Evolutionary conservation across 352 stramenopile species (phyloP).

Genomic region (Phytopythium vexans): DNA sequence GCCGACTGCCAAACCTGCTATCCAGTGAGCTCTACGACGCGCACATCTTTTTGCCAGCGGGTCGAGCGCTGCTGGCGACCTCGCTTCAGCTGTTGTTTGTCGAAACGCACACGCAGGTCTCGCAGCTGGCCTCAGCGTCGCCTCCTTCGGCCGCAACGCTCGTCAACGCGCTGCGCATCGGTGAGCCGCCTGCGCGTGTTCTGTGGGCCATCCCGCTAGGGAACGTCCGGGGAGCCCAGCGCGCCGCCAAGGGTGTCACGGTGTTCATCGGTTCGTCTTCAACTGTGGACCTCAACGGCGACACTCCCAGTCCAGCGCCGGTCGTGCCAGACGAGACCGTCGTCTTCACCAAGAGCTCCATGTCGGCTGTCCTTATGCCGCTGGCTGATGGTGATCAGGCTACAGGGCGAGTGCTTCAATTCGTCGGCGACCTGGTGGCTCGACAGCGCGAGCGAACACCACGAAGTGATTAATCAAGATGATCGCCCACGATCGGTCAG

Average conservation of each 20-base stretch:
- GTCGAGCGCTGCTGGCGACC: constrained; percentile 65
- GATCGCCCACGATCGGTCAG: too few relatives aligned
- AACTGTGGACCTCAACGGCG: constrained; percentile 23
- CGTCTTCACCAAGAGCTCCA: constrained; percentile 40
- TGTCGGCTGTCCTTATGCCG: constrained; percentile 44
- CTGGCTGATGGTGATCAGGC: constrained; percentile 8
- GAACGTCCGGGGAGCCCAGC: constrained; percentile 44
- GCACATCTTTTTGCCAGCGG: constrained; percentile 65
- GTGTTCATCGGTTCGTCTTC: constrained; percentile 43
- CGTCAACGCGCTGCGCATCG: background rate
- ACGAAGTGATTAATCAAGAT: constrained; percentile 18
- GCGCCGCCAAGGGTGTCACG: constrained; percentile 34
- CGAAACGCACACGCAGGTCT: constrained; percentile 21
- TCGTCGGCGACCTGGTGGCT: constrained; percentile 34
- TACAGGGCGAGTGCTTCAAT: constrained; percentile 33
- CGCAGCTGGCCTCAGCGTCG: too few relatives aligned
- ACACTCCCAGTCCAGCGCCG: constrained; percentile 1
- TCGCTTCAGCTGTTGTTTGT: constrained; percentile 72
- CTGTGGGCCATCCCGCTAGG: constrained; percentile 44
- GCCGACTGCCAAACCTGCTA: constrained; percentile 51
- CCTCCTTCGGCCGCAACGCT: too few relatives aligned
- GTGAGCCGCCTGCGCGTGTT: constrained; percentile 24
- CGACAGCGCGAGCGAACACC: constrained; percentile 34
- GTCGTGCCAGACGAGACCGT: background rate
- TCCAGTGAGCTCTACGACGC: constrained; percentile 77